Conservation (phyloP, 192 early-diverging fungal species). For the Neocallimastix lanati region DNA sequence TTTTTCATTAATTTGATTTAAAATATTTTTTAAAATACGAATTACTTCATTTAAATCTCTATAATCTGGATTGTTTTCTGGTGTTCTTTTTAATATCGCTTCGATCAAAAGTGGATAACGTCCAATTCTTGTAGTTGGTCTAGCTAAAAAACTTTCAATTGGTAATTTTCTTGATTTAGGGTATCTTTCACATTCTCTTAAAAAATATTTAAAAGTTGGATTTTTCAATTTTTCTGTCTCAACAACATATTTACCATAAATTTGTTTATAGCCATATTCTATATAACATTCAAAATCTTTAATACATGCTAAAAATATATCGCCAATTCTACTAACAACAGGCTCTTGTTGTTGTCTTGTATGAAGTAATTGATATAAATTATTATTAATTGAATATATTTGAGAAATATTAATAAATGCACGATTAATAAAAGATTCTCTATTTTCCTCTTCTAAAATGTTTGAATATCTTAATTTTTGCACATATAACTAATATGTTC, state of each 20-base stretch:
- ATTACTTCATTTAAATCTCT: slow-evolving; percentile 53
- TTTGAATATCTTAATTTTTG: slow-evolving; percentile 11
- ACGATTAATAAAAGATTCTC: slow-evolving; percentile 49
- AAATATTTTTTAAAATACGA: slow-evolving; percentile 45
- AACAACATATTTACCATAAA: slow-evolving; percentile 60
- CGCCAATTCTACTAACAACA: slow-evolving; percentile 69
- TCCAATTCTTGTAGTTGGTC: slow-evolving; percentile 73
- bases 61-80: slow-evolving; percentile 59
- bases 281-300: slow-evolving; percentile 58
- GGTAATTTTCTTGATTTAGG: slow-evolving; percentile 68
- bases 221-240: slow-evolving; percentile 61
- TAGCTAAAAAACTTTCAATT: slow-evolving; percentile 67
- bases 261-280: slow-evolving; percentile 70
- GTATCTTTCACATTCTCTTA: slow-evolving; percentile 37
- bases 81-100: slow-evolving; percentile 64
- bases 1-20: slow-evolving; percentile 64
- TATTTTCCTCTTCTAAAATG: slow-evolving; percentile 39
- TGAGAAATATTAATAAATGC: slow-evolving; percentile 63
- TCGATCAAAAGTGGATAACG: slow-evolving; percentile 68
- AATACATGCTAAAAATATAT: slow-evolving; percentile 58
- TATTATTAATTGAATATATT: slow-evolving; percentile 40
- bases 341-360: slow-evolving; percentile 41
- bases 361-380: slow-evolving; percentile 35
- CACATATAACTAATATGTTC: neutral
- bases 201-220: neutral